Evolutionary conservation across 768 basidiomycete species (phyloP), one percentile per base, ranked within the genome.

Genomic region (Pluteus cervinus): DNA sequence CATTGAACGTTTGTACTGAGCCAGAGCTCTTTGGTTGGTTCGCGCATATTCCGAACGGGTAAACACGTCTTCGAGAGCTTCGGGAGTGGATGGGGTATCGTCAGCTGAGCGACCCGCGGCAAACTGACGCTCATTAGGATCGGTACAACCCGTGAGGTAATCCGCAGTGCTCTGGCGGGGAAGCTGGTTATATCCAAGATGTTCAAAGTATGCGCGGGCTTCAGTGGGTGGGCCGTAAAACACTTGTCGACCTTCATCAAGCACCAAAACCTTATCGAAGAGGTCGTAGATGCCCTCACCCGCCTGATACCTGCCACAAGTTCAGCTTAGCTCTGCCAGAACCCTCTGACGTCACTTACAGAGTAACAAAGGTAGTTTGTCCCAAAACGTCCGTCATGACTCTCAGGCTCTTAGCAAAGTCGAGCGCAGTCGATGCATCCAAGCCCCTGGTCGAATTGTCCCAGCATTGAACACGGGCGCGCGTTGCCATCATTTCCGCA

Each of bases 221-320:
- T 81, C 73, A 6, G 70, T 63, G 4, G 78, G 72, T 5, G 81
- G 76, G 20, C 91, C 91, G 50, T 74, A 87, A 67, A 79, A 94
- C 8, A 86, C 82, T 55, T 86, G 82, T 18, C 72, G 82, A 7
- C 90, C 87, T 48, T 84, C 66, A 58, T 86, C 76, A 44, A 96
- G 69, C 21, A 94, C 75, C 48, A 89, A 66, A 23, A 94, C 86
- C 57, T 91, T 91, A 65, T 93, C 90, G 53, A 94, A 93, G 2
- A 83, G 49, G 0, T 78, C 68, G 42, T 83, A 83, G 43, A 86
- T 82, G 36, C 69, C 75, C 57, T 91, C 86, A 42, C 86, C 81
- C 5, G 87, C 89, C 56, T 92, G 85, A 49, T 87, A 86, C 25
- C 75, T 75, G 28, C 14, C 16, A 8, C n/a, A 22, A 28, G 17